Evolutionary conservation across 2,329 filamentous ascomycete genomes (phyloP), one percentile per base, ranked within the genome.

Genomic region (Apiospora pterosperma): DNA sequence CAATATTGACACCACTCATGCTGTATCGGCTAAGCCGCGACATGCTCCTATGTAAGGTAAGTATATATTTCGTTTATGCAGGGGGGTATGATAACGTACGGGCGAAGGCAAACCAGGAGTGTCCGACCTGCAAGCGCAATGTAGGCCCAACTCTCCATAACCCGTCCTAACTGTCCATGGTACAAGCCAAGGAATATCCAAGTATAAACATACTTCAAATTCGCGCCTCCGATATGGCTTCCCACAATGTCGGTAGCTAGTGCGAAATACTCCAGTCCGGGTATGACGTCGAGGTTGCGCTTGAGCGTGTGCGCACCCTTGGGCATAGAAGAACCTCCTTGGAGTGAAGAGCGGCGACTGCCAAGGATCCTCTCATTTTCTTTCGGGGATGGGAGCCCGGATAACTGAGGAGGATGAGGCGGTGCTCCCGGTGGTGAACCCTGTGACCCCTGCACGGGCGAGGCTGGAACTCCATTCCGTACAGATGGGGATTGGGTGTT

Each of bases 171-270:
- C 75, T 98, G 96, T 3, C 93, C 93, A 67, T 94, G 90, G 74
- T 97, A 99, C 5, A 99, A 79, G 3, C 92, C 93, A n/a, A 93
- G 93, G 59, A 98, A n/a, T n/a, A n/a, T n/a, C n/a, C n/a, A n/a
- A n/a, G n/a, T n/a, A n/a, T n/a, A n/a, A n/a, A n/a, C n/a, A n/a
- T n/a, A n/a, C n/a, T n/a, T n/a, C n/a, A n/a, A n/a, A n/a, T n/a
- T n/a, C n/a, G n/a, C n/a, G n/a, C n/a, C n/a, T n/a, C n/a, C n/a
- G n/a, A n/a, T n/a, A n/a, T n/a, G n/a, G n/a, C n/a, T n/a, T n/a
- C n/a, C n/a, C n/a, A n/a, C n/a, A n/a, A n/a, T n/a, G n/a, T n/a
- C n/a, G n/a, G n/a, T n/a, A n/a, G n/a, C n/a, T n/a, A n/a, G n/a
- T n/a, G n/a, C n/a, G n/a, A n/a, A n/a, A n/a, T n/a, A n/a, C n/a